Conservation (phyloP, 2,329 filamentous ascomycete species). For the Allantophomopsis lycopodina region DNA sequence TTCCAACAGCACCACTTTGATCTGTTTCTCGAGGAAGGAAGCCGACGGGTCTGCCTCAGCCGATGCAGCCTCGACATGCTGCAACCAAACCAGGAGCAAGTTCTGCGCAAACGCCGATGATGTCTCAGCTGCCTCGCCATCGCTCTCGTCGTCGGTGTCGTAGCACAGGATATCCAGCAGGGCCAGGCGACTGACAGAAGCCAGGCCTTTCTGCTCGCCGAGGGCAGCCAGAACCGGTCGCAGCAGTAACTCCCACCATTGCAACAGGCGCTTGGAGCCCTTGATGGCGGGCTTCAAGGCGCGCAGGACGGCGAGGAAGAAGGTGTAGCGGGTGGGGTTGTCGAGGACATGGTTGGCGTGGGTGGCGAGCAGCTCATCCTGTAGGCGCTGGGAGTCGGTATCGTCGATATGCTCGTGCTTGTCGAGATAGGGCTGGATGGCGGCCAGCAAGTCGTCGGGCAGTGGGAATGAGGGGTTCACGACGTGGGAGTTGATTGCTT, state of each 20-base stretch:
- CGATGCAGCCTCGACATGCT: conserved; percentile 20
- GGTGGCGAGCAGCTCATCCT: conserved; percentile 56
- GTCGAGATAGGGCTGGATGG: conserved; percentile 54
- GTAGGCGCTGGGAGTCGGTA: conserved; percentile 51
- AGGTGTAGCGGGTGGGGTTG: conserved; percentile 38
- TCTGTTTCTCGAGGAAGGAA: conserved; percentile 27
- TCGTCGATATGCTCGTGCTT: conserved; percentile 57
- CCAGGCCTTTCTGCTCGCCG: conserved; percentile 46
- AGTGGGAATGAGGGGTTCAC: conserved; percentile 42
- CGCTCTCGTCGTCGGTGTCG: conserved; percentile 40
- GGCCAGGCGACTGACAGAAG: conserved; percentile 50
- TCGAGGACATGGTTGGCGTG: conserved; percentile 51
- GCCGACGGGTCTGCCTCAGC: conserved; percentile 27
- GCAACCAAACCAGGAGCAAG: conserved; percentile 42
- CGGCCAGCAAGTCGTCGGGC: conserved; percentile 46
- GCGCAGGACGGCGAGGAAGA: conserved; percentile 57
- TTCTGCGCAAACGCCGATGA: conserved; percentile 40
- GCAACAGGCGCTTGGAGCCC: conserved; percentile 45
- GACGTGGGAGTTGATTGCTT: conserved; percentile 37
- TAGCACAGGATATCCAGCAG: conserved; percentile 50
- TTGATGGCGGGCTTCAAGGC: conserved; percentile 50
- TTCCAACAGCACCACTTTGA: conserved; percentile 27
- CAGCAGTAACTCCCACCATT: conserved; percentile 59
- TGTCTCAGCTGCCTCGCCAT: conserved; percentile 25
- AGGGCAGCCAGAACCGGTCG: conserved; percentile 41